Evolutionary conservation across 202 grass and related monocot species (phyloP), one percentile per base, ranked within the genome.

Genomic region (Panicum hallii): DNA sequence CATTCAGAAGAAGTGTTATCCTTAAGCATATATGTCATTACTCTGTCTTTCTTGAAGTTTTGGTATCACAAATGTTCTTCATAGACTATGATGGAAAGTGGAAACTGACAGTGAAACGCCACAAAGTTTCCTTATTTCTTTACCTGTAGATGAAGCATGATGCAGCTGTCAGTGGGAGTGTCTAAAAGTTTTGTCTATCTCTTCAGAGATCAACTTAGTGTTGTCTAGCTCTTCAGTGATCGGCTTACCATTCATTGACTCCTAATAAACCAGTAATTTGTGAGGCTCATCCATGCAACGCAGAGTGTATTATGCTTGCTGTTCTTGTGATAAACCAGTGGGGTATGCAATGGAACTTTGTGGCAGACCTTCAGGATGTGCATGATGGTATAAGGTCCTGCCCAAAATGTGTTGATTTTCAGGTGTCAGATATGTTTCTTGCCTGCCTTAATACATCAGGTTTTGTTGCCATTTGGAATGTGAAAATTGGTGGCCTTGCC

Each of bases 401-500:
- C 80, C 44, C 75, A 52, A 88, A 91, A 72, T 93, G 90, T 89
- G 81, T 86, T 13, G 93, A 92, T 75, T 93, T 93, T 47, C 93
- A 98, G 83, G 85, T 98, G 65, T 95, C 91, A 82, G 91, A 93
- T 73, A 78, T 87, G 50, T 92, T 92, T 92, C 89, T 98, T 81
- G 77, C 87, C 69, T 93, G 85, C 74, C 91, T 98, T 75, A 85
- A 65, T 16, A 56, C 60, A 28, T 65, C 75, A 70, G 93, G 95
- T 84, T 90, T 93, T 13, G 83, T 95, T 63, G 72, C 77, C 53
- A 88, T 98, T 78, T 98, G 90, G 89, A 81, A 84, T 85, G 82
- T 86, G 63, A 87, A 92, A 83, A 85, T 83, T 84, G 89, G 91
- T 72, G 65, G 53, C 14, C 61, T 71, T 55, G 45, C 86, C 54